phyloP scores from a whole-genome alignment of 108 stramenopile genomes.

The Cylindrotheca closterium region DNA sequence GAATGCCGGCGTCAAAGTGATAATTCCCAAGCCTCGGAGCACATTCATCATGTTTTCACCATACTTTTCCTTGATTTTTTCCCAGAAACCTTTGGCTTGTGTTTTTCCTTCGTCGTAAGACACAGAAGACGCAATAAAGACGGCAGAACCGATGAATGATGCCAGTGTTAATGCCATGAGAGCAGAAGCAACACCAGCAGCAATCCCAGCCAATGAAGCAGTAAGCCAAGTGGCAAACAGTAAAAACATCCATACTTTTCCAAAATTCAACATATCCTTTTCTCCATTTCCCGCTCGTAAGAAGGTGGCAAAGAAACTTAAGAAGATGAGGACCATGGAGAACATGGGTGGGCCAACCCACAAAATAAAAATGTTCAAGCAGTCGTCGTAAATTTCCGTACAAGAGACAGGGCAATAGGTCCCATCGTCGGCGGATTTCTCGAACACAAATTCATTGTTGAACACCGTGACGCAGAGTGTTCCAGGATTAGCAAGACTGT shows the following conservation, averaged over 20 bases:
- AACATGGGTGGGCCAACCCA: constrained; percentile 53
- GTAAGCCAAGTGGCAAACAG: constrained; percentile 47
- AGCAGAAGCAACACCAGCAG: constrained; percentile 34
- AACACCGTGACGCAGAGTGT: constrained; percentile 16
- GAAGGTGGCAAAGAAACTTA: constrained; percentile 52
- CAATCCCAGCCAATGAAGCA: constrained; percentile 50
- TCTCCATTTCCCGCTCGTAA: constrained; percentile 38
- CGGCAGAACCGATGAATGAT: constrained; percentile 36
- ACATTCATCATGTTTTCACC: constrained; percentile 31
- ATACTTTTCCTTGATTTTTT: constrained; percentile 39
- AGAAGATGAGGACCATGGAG: constrained; percentile 38
- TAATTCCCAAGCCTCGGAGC: constrained; percentile 37
- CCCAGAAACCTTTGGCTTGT: constrained; percentile 17
- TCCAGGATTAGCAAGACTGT: constrained; percentile 5
- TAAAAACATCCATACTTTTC: constrained; percentile 46
- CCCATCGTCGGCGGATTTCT: constrained; percentile 19
- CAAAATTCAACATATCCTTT: constrained; percentile 50
- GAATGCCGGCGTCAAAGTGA: constrained; percentile 39
- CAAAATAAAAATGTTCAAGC: constrained; percentile 47
- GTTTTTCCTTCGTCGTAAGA: constrained; percentile 26
- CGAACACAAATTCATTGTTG: neutral
- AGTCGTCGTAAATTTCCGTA: constrained; percentile 34
- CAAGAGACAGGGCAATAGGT: constrained; percentile 6
- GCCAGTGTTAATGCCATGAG: constrained; percentile 42
- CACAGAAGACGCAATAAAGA: constrained; percentile 38